These are phyloP conservation scores for Apiotrichum domesticum DNA, from an alignment of 1,284 basidiomycete genomes.

Conservation along the genomic window DNA sequence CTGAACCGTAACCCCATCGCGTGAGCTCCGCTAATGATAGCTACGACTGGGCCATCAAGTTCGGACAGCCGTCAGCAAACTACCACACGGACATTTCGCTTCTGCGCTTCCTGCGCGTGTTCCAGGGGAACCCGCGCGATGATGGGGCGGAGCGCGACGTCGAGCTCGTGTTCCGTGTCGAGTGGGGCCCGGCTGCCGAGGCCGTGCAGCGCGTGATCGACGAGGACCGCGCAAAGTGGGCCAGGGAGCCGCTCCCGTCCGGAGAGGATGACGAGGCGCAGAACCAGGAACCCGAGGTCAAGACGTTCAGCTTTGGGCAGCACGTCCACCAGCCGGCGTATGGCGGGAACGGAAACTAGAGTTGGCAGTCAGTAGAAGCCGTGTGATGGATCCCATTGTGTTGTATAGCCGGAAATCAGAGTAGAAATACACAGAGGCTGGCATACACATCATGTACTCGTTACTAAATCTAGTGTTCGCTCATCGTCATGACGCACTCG, in stretches of 20 bases:
- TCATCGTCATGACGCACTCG: no score
- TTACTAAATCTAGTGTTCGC: no score
- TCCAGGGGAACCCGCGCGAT: slow-evolving; percentile 19
- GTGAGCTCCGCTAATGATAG: slow-evolving; percentile 1
- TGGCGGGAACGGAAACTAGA: slow-evolving; percentile 5
- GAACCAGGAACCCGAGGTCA: slow-evolving; percentile 7
- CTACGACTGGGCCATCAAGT: slow-evolving; percentile 27
- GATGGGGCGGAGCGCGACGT: slow-evolving; percentile 8
- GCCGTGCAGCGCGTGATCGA: slow-evolving; percentile 12
- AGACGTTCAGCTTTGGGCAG: slow-evolving; percentile 1
- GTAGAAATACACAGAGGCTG: not conserved
- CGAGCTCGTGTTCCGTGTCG: slow-evolving; percentile 17
- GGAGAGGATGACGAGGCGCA: slow-evolving; percentile 2
- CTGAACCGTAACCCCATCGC: not conserved
- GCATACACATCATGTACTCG: no score
- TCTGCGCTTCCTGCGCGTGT: slow-evolving; percentile 22
- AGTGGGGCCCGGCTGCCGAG: slow-evolving; percentile 8
- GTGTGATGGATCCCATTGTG: not conserved
- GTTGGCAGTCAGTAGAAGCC: not conserved
- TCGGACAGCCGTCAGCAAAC: slow-evolving; percentile 15
- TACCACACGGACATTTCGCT: slow-evolving; percentile 22
- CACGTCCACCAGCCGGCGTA: slow-evolving; percentile 1
- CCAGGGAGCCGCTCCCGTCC: not conserved
- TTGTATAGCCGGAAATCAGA: not conserved
- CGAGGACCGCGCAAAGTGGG: slow-evolving; percentile 11